phyloP scores from a whole-genome alignment of 2,329 filamentous ascomycete genomes.

The Fusarium decemcellulare region DNA sequence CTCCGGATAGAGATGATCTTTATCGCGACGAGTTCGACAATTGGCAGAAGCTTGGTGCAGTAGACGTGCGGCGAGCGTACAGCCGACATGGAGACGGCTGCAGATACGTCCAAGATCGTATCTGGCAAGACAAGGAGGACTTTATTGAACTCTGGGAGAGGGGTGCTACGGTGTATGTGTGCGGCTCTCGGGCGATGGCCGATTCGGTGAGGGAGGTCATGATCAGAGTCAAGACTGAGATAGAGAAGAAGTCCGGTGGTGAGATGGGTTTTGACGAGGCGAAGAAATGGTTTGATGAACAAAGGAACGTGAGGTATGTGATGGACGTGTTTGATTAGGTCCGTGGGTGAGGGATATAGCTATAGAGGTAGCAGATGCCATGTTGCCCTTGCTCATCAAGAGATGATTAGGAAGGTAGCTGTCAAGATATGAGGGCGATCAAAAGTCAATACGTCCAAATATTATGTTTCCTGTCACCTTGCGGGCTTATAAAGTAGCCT shows the following conservation, averaged over 20 bases:
- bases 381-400: no score
- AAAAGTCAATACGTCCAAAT: no score
- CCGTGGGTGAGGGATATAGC: not conserved
- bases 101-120: slow-evolving; percentile 50
- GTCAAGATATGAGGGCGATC: no score
- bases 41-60: not conserved
- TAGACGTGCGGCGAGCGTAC: not conserved
- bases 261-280: slow-evolving; percentile 51
- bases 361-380: no score
- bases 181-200: slow-evolving; percentile 66
- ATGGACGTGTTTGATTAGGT: slow-evolving; percentile 71
- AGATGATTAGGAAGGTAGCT: no score
- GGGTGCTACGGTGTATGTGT: slow-evolving; percentile 65
- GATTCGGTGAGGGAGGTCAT: slow-evolving; percentile 46
- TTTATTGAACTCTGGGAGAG: slow-evolving; percentile 1
- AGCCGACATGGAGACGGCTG: not conserved
- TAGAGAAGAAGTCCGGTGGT: not conserved
- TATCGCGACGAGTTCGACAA: not conserved
- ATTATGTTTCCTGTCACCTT: no score
- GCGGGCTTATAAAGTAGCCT: no score
- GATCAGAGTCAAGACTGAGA: not conserved
- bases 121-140: not conserved
- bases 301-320: slow-evolving; percentile 67
- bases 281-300: slow-evolving; percentile 59
- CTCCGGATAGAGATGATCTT: not conserved